phyloP scores from a whole-genome alignment of 305 asterid species.

The Solanum aculeatissimum region DNA sequence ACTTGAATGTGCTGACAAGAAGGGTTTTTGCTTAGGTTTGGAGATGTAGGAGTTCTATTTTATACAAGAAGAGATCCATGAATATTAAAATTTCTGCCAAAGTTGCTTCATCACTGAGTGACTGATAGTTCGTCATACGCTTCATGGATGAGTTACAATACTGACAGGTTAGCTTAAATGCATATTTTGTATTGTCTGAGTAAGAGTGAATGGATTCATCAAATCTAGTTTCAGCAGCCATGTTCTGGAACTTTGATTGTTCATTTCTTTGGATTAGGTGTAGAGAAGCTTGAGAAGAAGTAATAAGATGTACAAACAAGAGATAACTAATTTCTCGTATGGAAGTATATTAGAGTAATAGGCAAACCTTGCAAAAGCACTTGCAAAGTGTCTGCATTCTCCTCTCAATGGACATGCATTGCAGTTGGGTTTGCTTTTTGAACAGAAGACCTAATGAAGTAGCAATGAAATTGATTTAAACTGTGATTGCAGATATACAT shows the following conservation, averaged over 20 bases:
- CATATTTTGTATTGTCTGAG: not conserved
- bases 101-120: not conserved
- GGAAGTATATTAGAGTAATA: slow-evolving; percentile 1
- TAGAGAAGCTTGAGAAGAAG: not conserved
- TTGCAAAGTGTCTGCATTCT: slow-evolving; percentile 99
- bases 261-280: not conserved
- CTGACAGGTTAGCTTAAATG: not conserved
- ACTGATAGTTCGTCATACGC: not conserved
- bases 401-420: slow-evolving; percentile 98
- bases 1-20: not conserved
- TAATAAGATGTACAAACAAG: not conserved
- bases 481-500: not conserved
- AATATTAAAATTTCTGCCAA: not conserved
- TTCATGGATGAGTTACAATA: not conserved
- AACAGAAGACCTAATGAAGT: slow-evolving; percentile 81
- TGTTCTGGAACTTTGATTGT: not conserved
- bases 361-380: slow-evolving; percentile 93
- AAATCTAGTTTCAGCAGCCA: not conserved
- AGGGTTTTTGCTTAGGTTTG: not conserved
- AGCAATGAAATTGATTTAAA: slow-evolving; percentile 5
- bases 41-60: not conserved
- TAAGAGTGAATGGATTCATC: not conserved
- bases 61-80: not conserved
- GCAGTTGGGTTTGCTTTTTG: slow-evolving; percentile 97
- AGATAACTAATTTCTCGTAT: not conserved